Evolutionary conservation across 1,139 yeast species (phyloP), one percentile per base, ranked within the genome.

Genomic region (Geotrichum histeridarum): DNA sequence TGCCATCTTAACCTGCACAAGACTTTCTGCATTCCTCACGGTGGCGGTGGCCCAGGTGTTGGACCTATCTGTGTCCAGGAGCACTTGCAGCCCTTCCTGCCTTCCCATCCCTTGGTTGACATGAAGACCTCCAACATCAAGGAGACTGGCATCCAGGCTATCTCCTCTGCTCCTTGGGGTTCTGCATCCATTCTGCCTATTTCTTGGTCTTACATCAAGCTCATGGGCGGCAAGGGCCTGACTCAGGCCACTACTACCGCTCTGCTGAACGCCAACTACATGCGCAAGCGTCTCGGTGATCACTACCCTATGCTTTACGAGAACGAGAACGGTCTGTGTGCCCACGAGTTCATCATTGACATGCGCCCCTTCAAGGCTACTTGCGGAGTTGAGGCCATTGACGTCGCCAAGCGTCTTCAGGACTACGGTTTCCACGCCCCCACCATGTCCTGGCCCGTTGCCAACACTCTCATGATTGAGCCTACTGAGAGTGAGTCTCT

Each of bases 11-110:
- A 93, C 70, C 78, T 93, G 68, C 99, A 93, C 77, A 93, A 93
- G 75, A 93, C 99, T 1, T 93, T 93, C 76, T 93, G 98, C 50
- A 90, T 93, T 68, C 95, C 96, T 59, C 99, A 93, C 70, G 99
- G 99, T 66, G 99, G 99, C 67, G 99, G 99, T 70, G 99, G 99
- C 50, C 99, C 99, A 45, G 99, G 98, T 65, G 95, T 91, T 68
- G 99, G 97, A 9, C 98, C 99, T 56, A 94, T 93, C 59, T 90
- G 98, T 78, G 98, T 91, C 60, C 86, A 84, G 65, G 75, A 78
- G 56, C 96, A 90, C 70, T 77, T 93, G 66, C 80, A 79, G 50
- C 90, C 91, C 55, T 90, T 83, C 73, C 78, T 93, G 65, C 99
- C 99, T 54, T 76, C 77, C 37, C 97, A 93, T 71, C 78, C 80